Percentiles rank a stretch among this genome's conserved stretches.
Conservation (phyloP, 768 basidiomycete species). For the Crepidotus variabilis region DNA sequence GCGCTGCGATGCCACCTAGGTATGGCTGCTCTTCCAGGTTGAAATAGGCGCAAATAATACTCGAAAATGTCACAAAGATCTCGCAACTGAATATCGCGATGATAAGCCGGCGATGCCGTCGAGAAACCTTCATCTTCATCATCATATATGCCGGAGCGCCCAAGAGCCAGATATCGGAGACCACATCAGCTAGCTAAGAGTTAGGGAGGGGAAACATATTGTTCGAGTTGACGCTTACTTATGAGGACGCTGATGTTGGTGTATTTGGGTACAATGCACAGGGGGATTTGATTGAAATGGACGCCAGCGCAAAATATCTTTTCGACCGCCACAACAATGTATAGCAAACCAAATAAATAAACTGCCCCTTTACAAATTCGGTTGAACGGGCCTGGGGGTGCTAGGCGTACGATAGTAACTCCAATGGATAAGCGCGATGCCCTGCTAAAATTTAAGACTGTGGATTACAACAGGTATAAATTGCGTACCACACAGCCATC, state of each 20-base stretch:
- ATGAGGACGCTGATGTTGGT: neutral
- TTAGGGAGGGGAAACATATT: neutral
- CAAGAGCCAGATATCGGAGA: constrained; percentile 21
- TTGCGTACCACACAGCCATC: neutral
- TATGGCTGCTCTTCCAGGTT: constrained; percentile 1
- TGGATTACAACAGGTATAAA: neutral
- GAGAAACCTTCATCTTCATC: constrained; percentile 15
- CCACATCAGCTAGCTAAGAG: constrained; percentile 14
- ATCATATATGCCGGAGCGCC: constrained; percentile 21
- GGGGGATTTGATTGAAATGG: neutral
- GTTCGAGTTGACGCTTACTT: neutral
- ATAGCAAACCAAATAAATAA: constrained; percentile 8
- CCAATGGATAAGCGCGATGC: constrained; percentile 13
- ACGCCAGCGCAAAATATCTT: constrained; percentile 6
- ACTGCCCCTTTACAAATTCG: constrained; percentile 7
- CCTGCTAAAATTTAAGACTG: constrained; percentile 1
- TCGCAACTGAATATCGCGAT: constrained; percentile 20
- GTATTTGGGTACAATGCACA: neutral
- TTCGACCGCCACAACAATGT: constrained; percentile 9
- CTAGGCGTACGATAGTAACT: constrained; percentile 19
- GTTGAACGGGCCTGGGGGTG: constrained; percentile 12
- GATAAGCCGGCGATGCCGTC: constrained; percentile 16
- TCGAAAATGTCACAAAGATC: constrained; percentile 14
- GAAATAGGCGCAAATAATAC: constrained; percentile 17
- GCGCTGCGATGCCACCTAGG: constrained; percentile 4